Evolutionary conservation across 108 stramenopile species (phyloP).

Genomic region (Nitzschia sp.): DNA sequence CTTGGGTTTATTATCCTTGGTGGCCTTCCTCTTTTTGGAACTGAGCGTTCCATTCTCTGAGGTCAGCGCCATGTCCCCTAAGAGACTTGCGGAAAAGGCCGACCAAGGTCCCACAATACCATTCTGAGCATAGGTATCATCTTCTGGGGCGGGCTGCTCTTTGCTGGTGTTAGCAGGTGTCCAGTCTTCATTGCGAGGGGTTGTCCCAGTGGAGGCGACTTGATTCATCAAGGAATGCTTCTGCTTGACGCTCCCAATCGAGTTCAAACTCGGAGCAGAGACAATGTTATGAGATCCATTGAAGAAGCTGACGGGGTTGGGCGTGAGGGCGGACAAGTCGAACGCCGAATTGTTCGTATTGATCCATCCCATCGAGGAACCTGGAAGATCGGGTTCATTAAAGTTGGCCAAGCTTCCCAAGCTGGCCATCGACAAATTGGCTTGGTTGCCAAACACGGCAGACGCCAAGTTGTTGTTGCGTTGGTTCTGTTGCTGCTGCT

Average conservation of each 20-base stretch:
- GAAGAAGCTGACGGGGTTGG: background rate
- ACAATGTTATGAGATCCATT: background rate
- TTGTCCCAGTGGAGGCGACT: too few relatives aligned
- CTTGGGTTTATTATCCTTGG: slow-evolving; percentile 50
- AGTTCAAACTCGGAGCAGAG: background rate
- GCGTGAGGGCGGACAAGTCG: too few relatives aligned
- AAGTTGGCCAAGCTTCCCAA: too few relatives aligned
- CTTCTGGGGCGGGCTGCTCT: background rate
- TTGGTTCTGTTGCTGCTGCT: background rate
- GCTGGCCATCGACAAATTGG: too few relatives aligned
- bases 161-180: background rate
- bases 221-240: background rate
- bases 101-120: slow-evolving; percentile 42
- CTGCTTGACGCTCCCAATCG: background rate
- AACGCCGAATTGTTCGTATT: too few relatives aligned
- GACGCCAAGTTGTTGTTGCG: too few relatives aligned
- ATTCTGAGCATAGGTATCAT: slow-evolving; percentile 30
- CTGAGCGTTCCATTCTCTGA: slow-evolving; percentile 8
- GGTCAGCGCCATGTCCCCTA: slow-evolving; percentile 29
- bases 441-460: too few relatives aligned
- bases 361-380: too few relatives aligned
- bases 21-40: slow-evolving; percentile 22
- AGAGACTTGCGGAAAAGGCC: slow-evolving; percentile 26
- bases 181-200: background rate
- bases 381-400: too few relatives aligned